phyloP scores from a whole-genome alignment of 805 yeast species.

The Cyberlindnera veronae region DNA sequence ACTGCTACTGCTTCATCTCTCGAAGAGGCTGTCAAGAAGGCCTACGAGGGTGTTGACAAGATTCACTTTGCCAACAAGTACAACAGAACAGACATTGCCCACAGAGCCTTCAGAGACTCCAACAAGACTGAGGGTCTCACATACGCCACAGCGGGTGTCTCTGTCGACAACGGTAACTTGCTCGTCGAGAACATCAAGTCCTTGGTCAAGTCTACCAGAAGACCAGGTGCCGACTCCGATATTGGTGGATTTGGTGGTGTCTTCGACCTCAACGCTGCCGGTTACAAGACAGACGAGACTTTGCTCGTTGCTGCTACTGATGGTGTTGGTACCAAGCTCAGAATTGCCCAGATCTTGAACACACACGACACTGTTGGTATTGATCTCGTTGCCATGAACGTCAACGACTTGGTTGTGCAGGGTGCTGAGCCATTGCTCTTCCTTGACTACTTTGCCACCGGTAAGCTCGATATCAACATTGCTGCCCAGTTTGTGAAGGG shows the following conservation, averaged over 20 bases:
- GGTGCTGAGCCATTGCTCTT: slow-evolving; percentile 98
- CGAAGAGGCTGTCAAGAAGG: slow-evolving; percentile 77
- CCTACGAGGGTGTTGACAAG: slow-evolving; percentile 79
- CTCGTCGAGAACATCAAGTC: slow-evolving; percentile 88
- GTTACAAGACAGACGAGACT: slow-evolving; percentile 64
- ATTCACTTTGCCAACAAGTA: slow-evolving; percentile 74
- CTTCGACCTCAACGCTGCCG: slow-evolving; percentile 86
- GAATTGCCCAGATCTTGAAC: slow-evolving; percentile 86
- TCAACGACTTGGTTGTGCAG: slow-evolving; percentile 94
- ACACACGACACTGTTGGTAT: slow-evolving; percentile 98
- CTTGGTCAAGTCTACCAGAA: slow-evolving; percentile 85
- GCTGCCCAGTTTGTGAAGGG: slow-evolving; percentile 91
- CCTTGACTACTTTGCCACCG: slow-evolving; percentile 95
- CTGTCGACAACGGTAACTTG: slow-evolving; percentile 91
- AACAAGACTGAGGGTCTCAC: slow-evolving; percentile 50
- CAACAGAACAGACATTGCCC: slow-evolving; percentile 91
- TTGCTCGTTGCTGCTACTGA: slow-evolving; percentile 96
- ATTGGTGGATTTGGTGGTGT: slow-evolving; percentile 99
- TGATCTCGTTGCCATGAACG: slow-evolving; percentile 98
- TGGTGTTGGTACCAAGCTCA: slow-evolving; percentile 97
- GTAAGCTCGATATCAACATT: slow-evolving; percentile 76
- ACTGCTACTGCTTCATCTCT: slow-evolving; percentile 79
- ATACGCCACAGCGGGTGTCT: slow-evolving; percentile 94
- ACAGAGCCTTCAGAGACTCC: slow-evolving; percentile 79
- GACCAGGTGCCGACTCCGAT: slow-evolving; percentile 96